Evolutionary conservation across 495 filamentous ascomycete species (phyloP).

Genomic region (Apiosordaria backusii): DNA sequence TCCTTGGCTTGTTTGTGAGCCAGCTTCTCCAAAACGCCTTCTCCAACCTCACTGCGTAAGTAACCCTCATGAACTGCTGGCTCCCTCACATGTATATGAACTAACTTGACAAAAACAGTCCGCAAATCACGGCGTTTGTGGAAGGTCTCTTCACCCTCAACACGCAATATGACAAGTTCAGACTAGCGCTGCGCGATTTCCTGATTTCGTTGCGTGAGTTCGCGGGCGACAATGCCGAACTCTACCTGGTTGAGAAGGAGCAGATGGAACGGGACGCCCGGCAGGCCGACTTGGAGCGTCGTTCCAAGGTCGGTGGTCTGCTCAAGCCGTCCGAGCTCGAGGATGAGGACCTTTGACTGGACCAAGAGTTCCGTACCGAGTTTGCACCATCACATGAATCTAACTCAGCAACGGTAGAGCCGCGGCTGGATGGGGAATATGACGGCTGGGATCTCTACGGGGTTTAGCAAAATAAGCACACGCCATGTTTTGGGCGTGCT

Average conservation of each 20-base stretch:
- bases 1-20: conserved; percentile 79
- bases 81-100: conserved; percentile 35
- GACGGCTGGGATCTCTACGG: conserved; percentile 55
- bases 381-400: conserved; percentile 36
- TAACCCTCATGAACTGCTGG: conserved; percentile 18
- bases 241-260: conserved; percentile 94
- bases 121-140: conserved; percentile 85
- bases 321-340: conserved; percentile 92
- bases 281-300: conserved; percentile 76
- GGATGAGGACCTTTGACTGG: conserved; percentile 91
- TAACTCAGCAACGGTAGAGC: conserved; percentile 4
- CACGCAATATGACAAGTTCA: conserved; percentile 14
- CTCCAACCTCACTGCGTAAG: conserved; percentile 86
- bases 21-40: conserved; percentile 88
- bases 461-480: conserved; percentile 28
- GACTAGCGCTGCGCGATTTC: conserved; percentile 65
- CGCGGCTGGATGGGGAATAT: conserved; percentile 28
- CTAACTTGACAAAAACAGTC: conserved; percentile 48
- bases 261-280: conserved; percentile 73
- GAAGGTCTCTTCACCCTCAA: conserved; percentile 54
- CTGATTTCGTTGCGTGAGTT: conserved; percentile 96
- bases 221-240: conserved; percentile 83
- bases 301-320: conserved; percentile 87
- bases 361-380: conserved; percentile 62
- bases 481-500: neutral